Evolutionary conservation across 169 alveolate genomes (phyloP), one percentile per base, ranked within the genome.

Genomic region (Fabrea salina): DNA sequence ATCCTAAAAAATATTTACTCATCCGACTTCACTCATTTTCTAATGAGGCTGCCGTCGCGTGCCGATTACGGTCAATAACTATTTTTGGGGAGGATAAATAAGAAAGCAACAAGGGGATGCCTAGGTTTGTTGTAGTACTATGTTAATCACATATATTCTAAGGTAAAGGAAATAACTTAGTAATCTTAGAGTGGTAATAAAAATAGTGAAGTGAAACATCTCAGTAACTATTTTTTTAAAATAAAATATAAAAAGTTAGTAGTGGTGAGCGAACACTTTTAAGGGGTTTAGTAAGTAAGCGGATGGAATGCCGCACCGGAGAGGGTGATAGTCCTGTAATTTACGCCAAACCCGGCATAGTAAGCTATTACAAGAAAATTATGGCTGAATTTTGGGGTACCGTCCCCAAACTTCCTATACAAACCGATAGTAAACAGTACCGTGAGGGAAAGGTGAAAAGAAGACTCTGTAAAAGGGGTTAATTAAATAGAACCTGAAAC

Each of bases 401-500:
- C 22, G 25, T 70, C 67, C 27, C 32, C 66, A n/a, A 30, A 35
- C 53, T 64, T 16, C 41, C 5, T 13, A 40, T 43, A n/a, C 27
- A 19, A 43, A 70, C n/a, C 43, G 39, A 33, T 19, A 64, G 50
- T 19, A 57, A 13, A 37, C 27, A 54, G 86, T 80, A 82, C 75
- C 41, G 88, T 59, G 86, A 82, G 64, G 57, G 75, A 77, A 67
- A 64, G 81, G 43, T 78, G 88, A 82, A 75, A 77, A 78, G 81
- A 32, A 8, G 8, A 25, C 25, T 4, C 22, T 30, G 8, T 47
- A 40, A 41, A 33, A 44, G 11, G 6, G 66, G 1, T 43, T 49
- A n/a, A n/a, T n/a, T n/a, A n/a, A 76, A 77, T 33, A 77, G 82
- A 66, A 1, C 66, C 82, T 78, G 86, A 78, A 78, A 82, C 30